Percentiles rank a stretch among this genome's conserved stretches.
Evolutionary conservation across 169 alveolate genomes (phyloP).

Genomic region (Plasmodium cynomolgi): DNA sequence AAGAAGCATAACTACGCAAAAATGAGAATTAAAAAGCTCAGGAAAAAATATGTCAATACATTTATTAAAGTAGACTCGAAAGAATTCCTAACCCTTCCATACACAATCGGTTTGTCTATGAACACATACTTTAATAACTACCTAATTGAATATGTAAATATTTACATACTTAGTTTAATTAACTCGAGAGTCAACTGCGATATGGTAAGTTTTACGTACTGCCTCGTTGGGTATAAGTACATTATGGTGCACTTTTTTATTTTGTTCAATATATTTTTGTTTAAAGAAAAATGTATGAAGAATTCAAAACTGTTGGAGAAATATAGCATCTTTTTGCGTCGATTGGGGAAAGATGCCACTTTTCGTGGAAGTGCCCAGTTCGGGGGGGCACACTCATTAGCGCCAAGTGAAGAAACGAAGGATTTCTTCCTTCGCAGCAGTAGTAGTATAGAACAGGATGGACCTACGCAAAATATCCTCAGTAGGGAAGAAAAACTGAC

Average conservation of each 20-base stretch:
- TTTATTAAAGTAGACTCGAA: conserved; percentile 46
- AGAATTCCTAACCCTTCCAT: conserved; percentile 61
- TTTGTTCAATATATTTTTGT: conserved; percentile 31
- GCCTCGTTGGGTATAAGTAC: conserved; percentile 35
- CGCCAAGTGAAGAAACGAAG: neutral
- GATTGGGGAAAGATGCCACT: neutral
- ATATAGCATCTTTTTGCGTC: conserved; percentile 13
- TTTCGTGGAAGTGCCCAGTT: neutral
- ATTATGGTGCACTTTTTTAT: conserved; percentile 54
- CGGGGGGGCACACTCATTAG: neutral
- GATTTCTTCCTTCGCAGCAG: neutral
- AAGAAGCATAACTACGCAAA: conserved; percentile 39
- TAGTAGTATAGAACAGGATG: neutral
- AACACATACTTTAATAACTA: conserved; percentile 62
- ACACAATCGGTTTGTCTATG: conserved; percentile 59
- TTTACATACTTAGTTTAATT: conserved; percentile 39
- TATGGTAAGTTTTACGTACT: conserved; percentile 17
- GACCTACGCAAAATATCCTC: neutral
- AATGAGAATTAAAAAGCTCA: conserved; percentile 5
- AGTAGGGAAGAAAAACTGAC: neutral
- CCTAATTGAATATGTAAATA: conserved; percentile 57
- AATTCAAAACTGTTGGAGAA: conserved; percentile 11
- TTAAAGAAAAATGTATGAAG: conserved; percentile 31
- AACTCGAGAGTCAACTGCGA: conserved; percentile 68
- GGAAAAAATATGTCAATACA: conserved; percentile 43